Percentiles rank a stretch among this genome's conserved stretches.
Conservation (phyloP, 2,329 filamentous ascomycete genomes). For the Torrubiella hemipterigena region DNA sequence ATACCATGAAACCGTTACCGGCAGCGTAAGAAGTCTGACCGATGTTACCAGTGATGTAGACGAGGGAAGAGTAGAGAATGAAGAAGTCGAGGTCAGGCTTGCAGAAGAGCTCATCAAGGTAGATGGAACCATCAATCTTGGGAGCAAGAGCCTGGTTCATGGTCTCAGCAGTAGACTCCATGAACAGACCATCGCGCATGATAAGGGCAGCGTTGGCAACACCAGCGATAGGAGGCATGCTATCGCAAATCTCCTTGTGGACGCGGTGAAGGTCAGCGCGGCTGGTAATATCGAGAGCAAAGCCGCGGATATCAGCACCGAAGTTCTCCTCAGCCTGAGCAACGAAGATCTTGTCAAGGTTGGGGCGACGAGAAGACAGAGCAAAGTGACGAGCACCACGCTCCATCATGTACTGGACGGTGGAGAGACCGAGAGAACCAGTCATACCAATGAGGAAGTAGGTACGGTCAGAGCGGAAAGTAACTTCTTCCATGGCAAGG, state of each 20-base stretch:
- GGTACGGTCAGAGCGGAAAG: slow-evolving; percentile 15
- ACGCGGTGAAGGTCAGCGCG: slow-evolving; percentile 3
- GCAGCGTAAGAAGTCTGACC: slow-evolving; percentile 26
- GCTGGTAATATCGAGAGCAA: slow-evolving; percentile 5
- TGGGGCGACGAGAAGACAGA: slow-evolving; percentile 21
- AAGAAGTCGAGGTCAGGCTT: slow-evolving; percentile 24
- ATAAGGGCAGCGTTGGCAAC: slow-evolving; percentile 25
- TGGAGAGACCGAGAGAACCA: slow-evolving; percentile 21
- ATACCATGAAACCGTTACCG: slow-evolving; percentile 24
- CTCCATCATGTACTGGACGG: slow-evolving; percentile 25
- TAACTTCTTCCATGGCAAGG: slow-evolving; percentile 6
- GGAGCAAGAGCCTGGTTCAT: slow-evolving; percentile 17
- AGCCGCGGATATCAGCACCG: slow-evolving; percentile 4
- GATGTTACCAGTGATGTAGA: slow-evolving; percentile 19
- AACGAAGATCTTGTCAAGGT: slow-evolving; percentile 5
- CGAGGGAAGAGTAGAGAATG: slow-evolving; percentile 25
- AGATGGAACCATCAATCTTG: slow-evolving; percentile 23
- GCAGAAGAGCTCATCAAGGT: slow-evolving; percentile 19
- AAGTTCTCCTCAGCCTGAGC: slow-evolving; percentile 3
- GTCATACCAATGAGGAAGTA: slow-evolving; percentile 21
- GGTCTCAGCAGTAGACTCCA: slow-evolving; percentile 16
- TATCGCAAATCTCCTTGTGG: slow-evolving; percentile 11
- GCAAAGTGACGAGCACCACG: slow-evolving; percentile 23
- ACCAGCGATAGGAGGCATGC: slow-evolving; percentile 22
- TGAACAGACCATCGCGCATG: slow-evolving; percentile 19